Percentiles rank a stretch among this genome's conserved stretches.
Evolutionary conservation across 495 filamentous ascomycete species (phyloP).

Genomic region (Poronia punctata): DNA sequence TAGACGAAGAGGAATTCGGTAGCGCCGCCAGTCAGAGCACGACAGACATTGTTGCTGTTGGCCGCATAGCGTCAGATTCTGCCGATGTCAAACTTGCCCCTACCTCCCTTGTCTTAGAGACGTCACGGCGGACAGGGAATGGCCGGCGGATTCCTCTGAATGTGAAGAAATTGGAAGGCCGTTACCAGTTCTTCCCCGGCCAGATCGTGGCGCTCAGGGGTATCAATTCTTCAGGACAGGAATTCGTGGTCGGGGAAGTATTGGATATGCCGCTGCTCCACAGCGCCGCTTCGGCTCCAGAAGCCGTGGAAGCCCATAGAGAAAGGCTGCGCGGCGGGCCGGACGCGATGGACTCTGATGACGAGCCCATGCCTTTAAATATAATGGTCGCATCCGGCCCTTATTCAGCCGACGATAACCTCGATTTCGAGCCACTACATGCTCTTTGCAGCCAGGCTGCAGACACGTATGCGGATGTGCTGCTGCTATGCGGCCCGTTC

Average conservation of each 20-base stretch:
- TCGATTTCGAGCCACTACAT: slow-evolving; percentile 79
- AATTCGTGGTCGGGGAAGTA: slow-evolving; percentile 73
- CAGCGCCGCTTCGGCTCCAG: slow-evolving; percentile 55
- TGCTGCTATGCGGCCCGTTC: slow-evolving; percentile 81
- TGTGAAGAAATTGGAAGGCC: slow-evolving; percentile 53
- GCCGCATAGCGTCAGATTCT: slow-evolving; percentile 81
- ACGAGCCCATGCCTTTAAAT: slow-evolving; percentile 56
- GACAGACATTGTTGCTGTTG: slow-evolving; percentile 80
- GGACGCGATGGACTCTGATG: slow-evolving; percentile 50
- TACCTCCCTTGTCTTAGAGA: slow-evolving; percentile 80
- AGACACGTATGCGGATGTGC: slow-evolving; percentile 65
- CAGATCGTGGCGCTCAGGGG: slow-evolving; percentile 85
- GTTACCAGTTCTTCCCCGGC: slow-evolving; percentile 84
- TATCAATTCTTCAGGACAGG: slow-evolving; percentile 77
- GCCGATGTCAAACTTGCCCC: slow-evolving; percentile 75
- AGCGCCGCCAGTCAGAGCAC: slow-evolving; percentile 79
- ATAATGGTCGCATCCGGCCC: slow-evolving; percentile 76
- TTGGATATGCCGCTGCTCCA: slow-evolving; percentile 66
- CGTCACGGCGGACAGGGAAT: slow-evolving; percentile 74
- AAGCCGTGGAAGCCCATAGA: slow-evolving; percentile 55
- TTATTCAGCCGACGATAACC: slow-evolving; percentile 84
- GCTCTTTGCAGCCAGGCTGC: slow-evolving; percentile 72
- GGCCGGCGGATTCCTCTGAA: slow-evolving; percentile 76
- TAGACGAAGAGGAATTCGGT: slow-evolving; percentile 78
- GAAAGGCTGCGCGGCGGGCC: slow-evolving; percentile 54